These are phyloP conservation scores for Citrus australasica DNA, from an alignment of 345 rosid species.

Conservation along the genomic window DNA sequence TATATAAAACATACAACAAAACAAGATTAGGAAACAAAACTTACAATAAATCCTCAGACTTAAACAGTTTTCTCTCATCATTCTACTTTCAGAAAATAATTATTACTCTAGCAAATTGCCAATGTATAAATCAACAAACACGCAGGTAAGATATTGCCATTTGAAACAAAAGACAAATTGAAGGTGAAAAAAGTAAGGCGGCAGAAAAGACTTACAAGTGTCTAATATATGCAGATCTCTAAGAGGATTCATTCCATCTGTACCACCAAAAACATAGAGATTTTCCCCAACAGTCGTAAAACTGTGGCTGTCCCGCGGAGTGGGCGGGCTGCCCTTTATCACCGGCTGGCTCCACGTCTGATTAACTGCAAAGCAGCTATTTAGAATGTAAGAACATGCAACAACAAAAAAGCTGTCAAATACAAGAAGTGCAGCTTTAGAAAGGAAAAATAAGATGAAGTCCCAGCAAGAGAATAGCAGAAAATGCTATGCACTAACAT, in stretches of 20 bases:
- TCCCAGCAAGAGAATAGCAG: not conserved
- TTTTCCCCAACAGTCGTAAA: conserved; percentile 74
- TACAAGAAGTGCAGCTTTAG: not conserved
- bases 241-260: conserved; percentile 82
- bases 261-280: conserved; percentile 88
- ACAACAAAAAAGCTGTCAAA: conserved; percentile 11
- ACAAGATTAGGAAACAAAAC: not conserved
- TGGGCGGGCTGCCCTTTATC: conserved; percentile 66
- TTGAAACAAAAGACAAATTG: not conserved
- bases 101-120: not conserved
- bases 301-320: conserved; percentile 94
- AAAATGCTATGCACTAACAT: not conserved
- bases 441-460: not conserved
- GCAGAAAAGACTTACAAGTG: conserved; percentile 55
- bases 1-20: conserved; percentile 9
- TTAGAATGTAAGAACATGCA: conserved; percentile 9
- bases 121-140: not conserved
- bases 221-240: conserved; percentile 80
- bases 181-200: conserved; percentile 9
- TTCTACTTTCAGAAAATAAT: not conserved
- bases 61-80: not conserved
- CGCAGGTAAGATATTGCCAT: not conserved
- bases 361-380: conserved; percentile 46
- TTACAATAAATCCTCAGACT: conserved; percentile 1
- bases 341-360: conserved; percentile 84